Evolutionary conservation across 371 early-diverging fungal species (phyloP), one percentile per base, ranked within the genome.

Genomic region (Batrachochytrium dendrobatidis): DNA sequence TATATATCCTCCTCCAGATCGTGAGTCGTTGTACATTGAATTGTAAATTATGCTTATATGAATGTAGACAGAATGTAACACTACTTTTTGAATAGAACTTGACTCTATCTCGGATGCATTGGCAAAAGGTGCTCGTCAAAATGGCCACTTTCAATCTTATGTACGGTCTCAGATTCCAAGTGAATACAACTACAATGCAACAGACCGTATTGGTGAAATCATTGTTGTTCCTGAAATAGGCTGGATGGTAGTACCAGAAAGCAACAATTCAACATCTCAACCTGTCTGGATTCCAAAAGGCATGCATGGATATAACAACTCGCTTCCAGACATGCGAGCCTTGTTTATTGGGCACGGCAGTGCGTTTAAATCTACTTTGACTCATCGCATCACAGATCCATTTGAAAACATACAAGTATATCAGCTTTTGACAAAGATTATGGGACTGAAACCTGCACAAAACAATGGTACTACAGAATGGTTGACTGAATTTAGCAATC

Each of bases 341-440:
- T 83, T 91, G 25, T 94, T 95, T 64, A 63, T 92, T 60, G 94
- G 91, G 3, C 64, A 68, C 24, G 94, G 94, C 0, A 92, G 92
- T 0, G 76, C 80, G 1, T 84, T 93, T 60, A 29, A 29, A 18
- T 54, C 35, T 2, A 28, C 6, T 3, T 43, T 18, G 45, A 52
- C 10, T 26, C 24, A 15, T 20, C 22, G 32, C 31, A 4, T 26
- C 10, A n/a, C 57, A 3, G 63, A 61, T 46, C 24, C 34, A 0
- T 65, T 65, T 53, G 31, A 34, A 45, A 91, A 91, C 67, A 76
- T 84, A 0, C 88, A 91, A 64, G 66, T 92, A 12, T 89, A 90
- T 63, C 81, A 74, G 3, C 70, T 92, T 49, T 60, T 91, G 55
- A 63, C 84, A 3, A 65, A 76, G 30, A 67, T 90, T 5, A 70